Base-by-base conservation (phyloP, 768 basidiomycete genomes). In the Ramaria sp. region DNA sequence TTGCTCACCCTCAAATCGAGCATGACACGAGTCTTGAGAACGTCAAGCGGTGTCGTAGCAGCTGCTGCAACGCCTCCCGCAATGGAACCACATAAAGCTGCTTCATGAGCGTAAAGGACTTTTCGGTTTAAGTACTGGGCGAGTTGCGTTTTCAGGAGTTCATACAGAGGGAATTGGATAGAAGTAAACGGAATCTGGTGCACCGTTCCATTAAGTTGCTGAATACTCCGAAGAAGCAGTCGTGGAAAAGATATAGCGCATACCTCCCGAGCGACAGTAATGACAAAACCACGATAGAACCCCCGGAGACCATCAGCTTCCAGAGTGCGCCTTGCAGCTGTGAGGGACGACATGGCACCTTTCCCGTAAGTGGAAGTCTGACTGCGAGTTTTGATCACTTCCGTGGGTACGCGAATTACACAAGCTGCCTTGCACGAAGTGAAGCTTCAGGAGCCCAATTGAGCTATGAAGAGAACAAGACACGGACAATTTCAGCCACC, bases 1-100 rank as follows among this genome's bases (percentile, higher is more conserved):
- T 45, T 10, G 27, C 42, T 68, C 62, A 93, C 93, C 65, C 85
- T 76, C 53, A 88, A 75, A 64, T 95, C 93, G 7, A 98, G 78
- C 96, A 99, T 99, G 45, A 96, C 87, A 17, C 96, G 80, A 1
- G 96, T 99, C 69, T 99, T 99, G 34, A 96, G 77, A 1, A 98
- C 96, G 65, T 99, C 96, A 31, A 99, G 74, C 1, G 96, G 96
- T 0, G 96, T 98, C 1, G 96, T 98, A 37, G 86, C 62, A 0
- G 86, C 89, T 0, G 93, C 95, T 5, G 93, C 93, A 27, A 89
- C 72, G 0, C 88, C 95, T 7, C 96, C 96, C 0, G 96, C 88
- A 47, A 95, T 73, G 65, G 86, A 89, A 2, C 95, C 96, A 63
- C 95, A 98, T 3, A 85, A 60, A 0, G 93, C 94, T 51, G 91